Evolutionary conservation across 2,329 filamentous ascomycete species (phyloP).

Genomic region (Paramyrothecium sp.): DNA sequence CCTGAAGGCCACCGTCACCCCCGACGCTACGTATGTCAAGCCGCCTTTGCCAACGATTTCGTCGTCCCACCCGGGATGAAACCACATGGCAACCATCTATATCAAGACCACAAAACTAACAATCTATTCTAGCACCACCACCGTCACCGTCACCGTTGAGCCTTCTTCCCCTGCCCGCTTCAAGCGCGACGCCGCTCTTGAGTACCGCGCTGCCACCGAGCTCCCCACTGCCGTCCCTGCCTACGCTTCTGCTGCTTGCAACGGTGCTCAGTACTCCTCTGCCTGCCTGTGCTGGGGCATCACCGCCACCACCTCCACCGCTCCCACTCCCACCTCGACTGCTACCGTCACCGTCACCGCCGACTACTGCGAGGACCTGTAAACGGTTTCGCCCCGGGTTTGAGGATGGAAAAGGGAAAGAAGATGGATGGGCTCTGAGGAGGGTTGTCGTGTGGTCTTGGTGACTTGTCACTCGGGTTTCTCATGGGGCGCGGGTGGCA

Average conservation of each 20-base stretch:
- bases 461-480: not conserved
- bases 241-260: conserved; percentile 38
- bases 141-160: conserved; percentile 37
- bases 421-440: not conserved
- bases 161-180: conserved; percentile 21
- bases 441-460: not conserved
- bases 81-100: not conserved
- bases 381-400: conserved; percentile 6
- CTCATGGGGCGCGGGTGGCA: not conserved
- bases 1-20: conserved; percentile 36
- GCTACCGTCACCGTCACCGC: conserved; percentile 38
- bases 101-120: not conserved
- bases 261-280: conserved; percentile 33
- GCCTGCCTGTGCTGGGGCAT: conserved; percentile 46
- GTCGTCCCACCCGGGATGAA: not conserved
- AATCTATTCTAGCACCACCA: conserved; percentile 24
- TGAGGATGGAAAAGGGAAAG: not conserved
- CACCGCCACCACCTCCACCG: conserved; percentile 35
- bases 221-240: conserved; percentile 31
- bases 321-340: conserved; percentile 35
- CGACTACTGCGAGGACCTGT: conserved; percentile 39
- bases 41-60: not conserved
- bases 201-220: conserved; percentile 28
- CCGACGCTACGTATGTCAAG: conserved; percentile 34
- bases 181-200: conserved; percentile 24